Evolutionary conservation across 257 asterid genomes (phyloP).

Genomic region (Solanum lignicaule): DNA sequence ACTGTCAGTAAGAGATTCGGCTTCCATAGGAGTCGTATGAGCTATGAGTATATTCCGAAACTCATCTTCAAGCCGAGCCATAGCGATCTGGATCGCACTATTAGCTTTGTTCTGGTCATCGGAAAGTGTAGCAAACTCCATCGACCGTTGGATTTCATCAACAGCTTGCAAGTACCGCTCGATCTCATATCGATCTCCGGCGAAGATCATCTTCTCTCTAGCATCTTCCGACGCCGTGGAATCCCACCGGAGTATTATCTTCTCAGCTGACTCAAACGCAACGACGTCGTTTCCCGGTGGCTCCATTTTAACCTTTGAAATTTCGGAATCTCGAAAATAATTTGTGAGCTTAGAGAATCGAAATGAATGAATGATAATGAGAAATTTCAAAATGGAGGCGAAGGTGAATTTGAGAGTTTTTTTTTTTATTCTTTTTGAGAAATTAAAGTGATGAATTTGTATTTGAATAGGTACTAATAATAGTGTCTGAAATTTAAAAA

Average conservation of each 20-base stretch:
- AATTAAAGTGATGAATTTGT: neutral
- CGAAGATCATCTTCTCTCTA: constrained; percentile 67
- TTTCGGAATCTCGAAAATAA: neutral
- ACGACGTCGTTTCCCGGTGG: constrained; percentile 42
- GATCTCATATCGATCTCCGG: constrained; percentile 64
- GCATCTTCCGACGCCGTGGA: constrained; percentile 67
- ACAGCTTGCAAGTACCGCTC: constrained; percentile 73
- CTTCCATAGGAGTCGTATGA: constrained; percentile 51
- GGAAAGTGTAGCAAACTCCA: constrained; percentile 29
- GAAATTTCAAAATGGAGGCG: neutral
- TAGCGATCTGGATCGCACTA: constrained; percentile 75
- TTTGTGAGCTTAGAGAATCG: neutral
- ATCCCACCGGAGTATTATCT: constrained; percentile 74
- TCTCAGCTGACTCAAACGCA: constrained; percentile 35
- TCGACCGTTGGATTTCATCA: constrained; percentile 58
- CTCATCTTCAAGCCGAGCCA: constrained; percentile 96
- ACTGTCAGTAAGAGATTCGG: constrained; percentile 42
- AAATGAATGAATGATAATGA: neutral
- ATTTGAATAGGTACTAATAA: neutral
- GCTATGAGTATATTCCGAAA: constrained; percentile 68
- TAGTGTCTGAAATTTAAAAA: neutral
- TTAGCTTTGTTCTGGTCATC: constrained; percentile 23
- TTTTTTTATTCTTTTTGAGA: neutral
- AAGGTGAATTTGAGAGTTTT: neutral
- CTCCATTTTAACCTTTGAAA: constrained; percentile 28